Evolutionary conservation across 305 asterid genomes (phyloP), one percentile per base, ranked within the genome.

Genomic region (Fraxinus velutina): DNA sequence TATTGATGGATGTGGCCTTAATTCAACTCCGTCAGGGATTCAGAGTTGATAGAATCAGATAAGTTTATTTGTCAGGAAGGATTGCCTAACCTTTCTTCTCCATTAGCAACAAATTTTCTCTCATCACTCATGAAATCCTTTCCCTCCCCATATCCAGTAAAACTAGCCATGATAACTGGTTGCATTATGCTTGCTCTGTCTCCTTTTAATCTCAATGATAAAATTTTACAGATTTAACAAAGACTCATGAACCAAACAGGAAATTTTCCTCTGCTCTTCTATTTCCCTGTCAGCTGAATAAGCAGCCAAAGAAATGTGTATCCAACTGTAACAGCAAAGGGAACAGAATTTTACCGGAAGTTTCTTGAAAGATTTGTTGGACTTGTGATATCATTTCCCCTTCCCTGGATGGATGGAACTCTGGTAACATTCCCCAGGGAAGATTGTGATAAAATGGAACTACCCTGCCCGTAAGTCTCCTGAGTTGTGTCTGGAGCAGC

Each of bases 281-380:
- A 33, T 33, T 30, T 66, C 44, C 76, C 47, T 30, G 47, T 8
- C 47, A 71, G 27, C 27, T 71, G 44, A 30, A 72, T 70, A 50
- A 1, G 21, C 64, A 29, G 21, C 50, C 55, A 62, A 71, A 70
- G 44, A 47, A 34, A 27, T 34, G 2, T 50, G 73, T n/a, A 6
- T n/a, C 32, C 32, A 83, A 74, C 8, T 72, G 76, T 78, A 82
- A 73, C 75, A 76, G 77, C 57, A 68, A 79, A 75, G 73, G 86
- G 81, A 81, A 86, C 77, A 81, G 73, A 76, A 78, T 32, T 57
- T 86, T 86, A 96, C 99, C 98, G 86, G 89, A 96, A 96, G 84
- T 90, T 90, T 87, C 90, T 93, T 3, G 97, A 93, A 78, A 93
- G 89, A 87, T 87, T 89, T 72, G 92, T 87, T 78, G 93, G 85